Base-by-base conservation (phyloP, 257 asterid species). In the Rauvolfia tetraphylla region DNA sequence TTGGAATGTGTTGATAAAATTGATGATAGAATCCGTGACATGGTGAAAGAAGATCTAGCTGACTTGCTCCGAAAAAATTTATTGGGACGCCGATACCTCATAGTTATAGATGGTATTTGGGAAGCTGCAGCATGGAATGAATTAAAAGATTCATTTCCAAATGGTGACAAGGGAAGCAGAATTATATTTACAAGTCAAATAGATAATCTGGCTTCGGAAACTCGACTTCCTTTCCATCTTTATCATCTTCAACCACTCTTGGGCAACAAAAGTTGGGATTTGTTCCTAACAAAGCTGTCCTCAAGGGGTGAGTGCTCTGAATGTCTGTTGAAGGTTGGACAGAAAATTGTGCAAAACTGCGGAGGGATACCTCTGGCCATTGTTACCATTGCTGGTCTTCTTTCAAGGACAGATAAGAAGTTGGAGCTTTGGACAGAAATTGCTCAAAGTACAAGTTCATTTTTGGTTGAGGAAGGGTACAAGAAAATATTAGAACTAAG, bases 61-160 rank as follows among this genome's bases (percentile, higher is more conserved):
- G 39, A 34, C 48, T 18, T 18, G 8, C 38, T 80, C 11, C 49
- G 73, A 15, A 80, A 15, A 67, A 6, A 72, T 31, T 49, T 76
- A 7, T 31, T 34, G 42, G 73, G 73, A 42, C 34, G 23, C 18
- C 77, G 78, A 34, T 81, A 51, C 42, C 69, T 76, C 31, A 34
- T 81, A 41, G 84, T 76, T 12, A 33, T 81, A 27, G 81, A 76
- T 72, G 75, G 69, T 48, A 33, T 80, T 72, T 79, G 82, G 78
- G 71, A 53, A 61, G 73, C 71, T 27, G 10, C 1, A 22, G 62
- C 58, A 11, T 73, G 71, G 80, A 44, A 72, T 42, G 57, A 36
- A 0, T 27, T 76, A 14, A 58, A 57, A 22, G 33, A 27, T 3
- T 6, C 46, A 57, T 59, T 36, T 22, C 83, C 76, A 42, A 51